Conservation (phyloP, 768 basidiomycete genomes). For the Hygrophorus pudorinus region DNA sequence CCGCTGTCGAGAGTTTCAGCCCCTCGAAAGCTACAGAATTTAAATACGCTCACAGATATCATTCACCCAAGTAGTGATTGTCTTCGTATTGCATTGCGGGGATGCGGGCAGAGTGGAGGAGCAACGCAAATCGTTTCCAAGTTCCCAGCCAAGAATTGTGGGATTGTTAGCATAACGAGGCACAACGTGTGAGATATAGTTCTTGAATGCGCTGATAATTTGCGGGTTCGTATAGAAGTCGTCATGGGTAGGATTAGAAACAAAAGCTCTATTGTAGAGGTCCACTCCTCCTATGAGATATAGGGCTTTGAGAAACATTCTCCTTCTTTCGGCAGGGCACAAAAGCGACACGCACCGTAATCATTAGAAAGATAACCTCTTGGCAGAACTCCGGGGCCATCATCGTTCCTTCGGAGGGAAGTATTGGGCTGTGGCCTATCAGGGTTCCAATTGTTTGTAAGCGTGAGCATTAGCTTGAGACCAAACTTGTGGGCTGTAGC, state of each 20-base stretch:
- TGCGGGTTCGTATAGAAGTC: constrained; percentile 26
- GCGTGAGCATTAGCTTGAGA: constrained; percentile 30
- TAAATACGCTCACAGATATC: constrained; percentile 16
- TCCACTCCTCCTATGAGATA: constrained; percentile 28
- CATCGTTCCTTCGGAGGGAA: too few relatives aligned
- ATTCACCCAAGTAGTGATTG: constrained; percentile 18
- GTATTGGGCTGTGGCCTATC: neutral
- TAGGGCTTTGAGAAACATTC: neutral
- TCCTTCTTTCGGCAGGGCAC: neutral
- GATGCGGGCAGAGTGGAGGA: constrained; percentile 14
- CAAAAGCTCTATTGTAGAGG: constrained; percentile 22
- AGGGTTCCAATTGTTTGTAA: constrained; percentile 43
- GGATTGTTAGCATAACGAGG: constrained; percentile 21
- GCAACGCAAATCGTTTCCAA: constrained; percentile 20
- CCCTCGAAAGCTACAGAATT: neutral
- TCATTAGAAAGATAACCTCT: constrained; percentile 20
- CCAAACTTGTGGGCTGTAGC: constrained; percentile 29
- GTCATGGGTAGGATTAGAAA: constrained; percentile 22
- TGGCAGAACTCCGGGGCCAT: constrained; percentile 6
- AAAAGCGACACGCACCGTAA: constrained; percentile 15
- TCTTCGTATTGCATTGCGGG: constrained; percentile 14
- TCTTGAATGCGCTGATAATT: constrained; percentile 24
- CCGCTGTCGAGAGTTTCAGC: constrained; percentile 7
- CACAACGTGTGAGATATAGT: constrained; percentile 20
- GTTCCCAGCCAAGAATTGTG: constrained; percentile 19